Evolutionary conservation across 768 basidiomycete species (phyloP).

Genomic region (Tricholomella constricta): DNA sequence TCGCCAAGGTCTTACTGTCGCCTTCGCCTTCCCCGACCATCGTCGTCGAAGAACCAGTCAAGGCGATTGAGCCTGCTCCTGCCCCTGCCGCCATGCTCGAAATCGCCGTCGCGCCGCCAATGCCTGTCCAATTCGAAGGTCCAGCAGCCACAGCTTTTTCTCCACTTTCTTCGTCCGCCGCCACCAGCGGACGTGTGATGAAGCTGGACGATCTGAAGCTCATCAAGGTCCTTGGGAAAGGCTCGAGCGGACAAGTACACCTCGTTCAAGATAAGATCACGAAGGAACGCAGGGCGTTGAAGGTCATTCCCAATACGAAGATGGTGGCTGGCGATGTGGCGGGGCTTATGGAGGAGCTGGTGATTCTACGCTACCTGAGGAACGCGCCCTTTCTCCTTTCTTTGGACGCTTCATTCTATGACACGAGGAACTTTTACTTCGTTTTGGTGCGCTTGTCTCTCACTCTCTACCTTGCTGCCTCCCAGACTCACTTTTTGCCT

Average conservation of each 20-base stretch:
- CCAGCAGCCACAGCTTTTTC: not conserved
- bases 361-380: constrained; percentile 1
- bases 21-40: not conserved
- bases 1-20: not conserved
- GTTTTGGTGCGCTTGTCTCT: constrained; percentile 2
- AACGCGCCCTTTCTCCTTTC: constrained; percentile 3
- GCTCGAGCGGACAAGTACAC: constrained; percentile 15
- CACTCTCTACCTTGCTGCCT: not conserved
- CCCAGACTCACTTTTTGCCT: not conserved
- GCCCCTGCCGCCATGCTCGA: not conserved
- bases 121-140: too few species aligned
- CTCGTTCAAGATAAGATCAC: constrained; percentile 8
- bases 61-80: not conserved
- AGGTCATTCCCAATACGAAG: constrained; percentile 8
- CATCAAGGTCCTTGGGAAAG: constrained; percentile 12
- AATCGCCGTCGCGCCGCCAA: too few species aligned
- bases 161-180: not conserved
- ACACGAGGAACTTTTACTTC: constrained; percentile 18
- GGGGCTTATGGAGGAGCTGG: constrained; percentile 11
- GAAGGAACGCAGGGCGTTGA: constrained; percentile 11
- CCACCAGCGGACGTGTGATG: not conserved
- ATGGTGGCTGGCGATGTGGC: not conserved
- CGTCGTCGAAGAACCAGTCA: not conserved
- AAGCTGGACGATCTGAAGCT: constrained; percentile 9
- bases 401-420: constrained; percentile 16